Conservation (phyloP, 192 early-diverging fungal genomes). For the Backusella psychrophila region DNA sequence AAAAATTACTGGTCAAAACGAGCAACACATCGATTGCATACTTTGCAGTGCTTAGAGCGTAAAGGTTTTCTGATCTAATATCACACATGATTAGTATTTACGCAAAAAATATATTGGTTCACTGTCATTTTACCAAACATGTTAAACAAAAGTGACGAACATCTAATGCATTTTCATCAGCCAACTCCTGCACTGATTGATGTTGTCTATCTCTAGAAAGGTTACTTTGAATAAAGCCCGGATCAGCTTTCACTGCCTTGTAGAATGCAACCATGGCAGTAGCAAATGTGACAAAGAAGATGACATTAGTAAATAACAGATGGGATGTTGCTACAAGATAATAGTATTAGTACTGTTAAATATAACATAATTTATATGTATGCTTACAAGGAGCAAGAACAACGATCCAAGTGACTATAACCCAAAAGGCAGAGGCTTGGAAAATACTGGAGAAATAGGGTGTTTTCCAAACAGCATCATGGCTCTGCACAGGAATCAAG, state of each 20-base stretch:
- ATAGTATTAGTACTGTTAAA: neutral
- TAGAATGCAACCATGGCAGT: conserved; percentile 77
- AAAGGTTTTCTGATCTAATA: conserved; percentile 74
- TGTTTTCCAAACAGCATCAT: conserved; percentile 63
- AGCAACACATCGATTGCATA: conserved; percentile 91
- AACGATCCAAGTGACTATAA: conserved; percentile 61
- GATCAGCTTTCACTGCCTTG: conserved; percentile 65
- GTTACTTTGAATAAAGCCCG: conserved; percentile 74
- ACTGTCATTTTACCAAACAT: conserved; percentile 58
- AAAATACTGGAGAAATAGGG: conserved; percentile 86
- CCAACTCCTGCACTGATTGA: conserved; percentile 61
- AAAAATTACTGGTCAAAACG: conserved; percentile 85
- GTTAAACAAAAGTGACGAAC: conserved; percentile 81
- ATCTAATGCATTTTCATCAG: conserved; percentile 66
- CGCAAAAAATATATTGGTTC: neutral
- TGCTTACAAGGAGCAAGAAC: conserved; percentile 64
- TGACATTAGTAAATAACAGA: conserved; percentile 58
- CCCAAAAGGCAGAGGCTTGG: conserved; percentile 81
- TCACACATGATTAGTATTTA: neutral
- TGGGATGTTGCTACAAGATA: conserved; percentile 54
- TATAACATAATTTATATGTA: neutral
- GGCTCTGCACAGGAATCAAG: conserved; percentile 48
- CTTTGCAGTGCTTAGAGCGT: conserved; percentile 92
- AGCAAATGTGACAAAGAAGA: conserved; percentile 62
- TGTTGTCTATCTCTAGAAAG: conserved; percentile 40